Evolutionary conservation across 1,284 basidiomycete genomes (phyloP), one percentile per base, ranked within the genome.

Genomic region (Somion occarium): DNA sequence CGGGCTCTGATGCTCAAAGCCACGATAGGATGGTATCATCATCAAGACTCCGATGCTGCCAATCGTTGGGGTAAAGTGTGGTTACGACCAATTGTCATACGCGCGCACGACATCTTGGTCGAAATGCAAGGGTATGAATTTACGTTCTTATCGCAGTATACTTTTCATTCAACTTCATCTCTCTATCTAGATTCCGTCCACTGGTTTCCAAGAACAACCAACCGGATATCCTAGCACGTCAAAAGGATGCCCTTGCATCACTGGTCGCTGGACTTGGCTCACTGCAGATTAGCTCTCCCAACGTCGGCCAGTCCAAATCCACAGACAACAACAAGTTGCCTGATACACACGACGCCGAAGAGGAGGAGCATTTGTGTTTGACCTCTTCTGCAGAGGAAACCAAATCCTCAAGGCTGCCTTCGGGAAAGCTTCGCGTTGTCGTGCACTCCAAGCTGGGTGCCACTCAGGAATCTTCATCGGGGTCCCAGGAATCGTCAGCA

Each of bases 1-100:
- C 54, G 64, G 0, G 59, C 64, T 5, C 50, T 53, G 19, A 54
- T 59, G 7, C 45, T 69, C 19, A 63, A 64, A 41, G 63, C 61
- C 2, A 53, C 59, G 1, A 54, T 63, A 19, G 67, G 66, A 18
- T 63, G 64, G 57, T 60, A 57, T 49, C 61, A 65, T 45, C 48
- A 51, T 38, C 48, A 49, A 22, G 55, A 65, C 39, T 57, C 63
- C 2, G 54, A 44, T 3, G 53, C 48, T 23, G 61, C 64, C 5
- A 55, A 59, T 18, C 60, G 54, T 27, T 66, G 65, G 64, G 65
- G 59, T 11, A 50, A 56, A 15, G 27, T 23, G 7, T 64, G 59
- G 55, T 54, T 67, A 26, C 53, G 44, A 22, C 57, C 59, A 11
- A 53, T 64, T 7, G 59, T 65, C 15, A 42, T 55, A 3, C 46